Percentiles rank a stretch among this genome's conserved stretches.
These are phyloP conservation scores for Pseudogymnoascus pannorum DNA, from an alignment of 2,329 filamentous ascomycete genomes.

Conservation along the genomic window DNA sequence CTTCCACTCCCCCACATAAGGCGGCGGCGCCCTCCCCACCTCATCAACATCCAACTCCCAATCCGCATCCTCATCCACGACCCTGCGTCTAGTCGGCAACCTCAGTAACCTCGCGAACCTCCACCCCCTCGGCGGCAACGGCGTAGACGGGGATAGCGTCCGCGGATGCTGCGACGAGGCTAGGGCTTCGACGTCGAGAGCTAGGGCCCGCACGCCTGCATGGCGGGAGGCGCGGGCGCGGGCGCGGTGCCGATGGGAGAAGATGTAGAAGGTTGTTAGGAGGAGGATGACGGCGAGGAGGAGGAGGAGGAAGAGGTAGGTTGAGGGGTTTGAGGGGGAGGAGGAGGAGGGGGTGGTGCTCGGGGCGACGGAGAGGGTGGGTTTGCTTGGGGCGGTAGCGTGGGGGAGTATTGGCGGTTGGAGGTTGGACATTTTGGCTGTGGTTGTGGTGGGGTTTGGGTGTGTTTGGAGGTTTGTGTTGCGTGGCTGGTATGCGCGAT, in stretches of 20 bases:
- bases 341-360: neutral
- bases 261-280: neutral
- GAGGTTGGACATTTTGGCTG: neutral
- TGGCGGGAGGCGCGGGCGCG: neutral
- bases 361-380: neutral
- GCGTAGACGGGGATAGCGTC: neutral
- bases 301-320: neutral
- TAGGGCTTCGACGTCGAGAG: neutral
- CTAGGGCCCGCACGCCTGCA: neutral
- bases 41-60: conserved; percentile 9
- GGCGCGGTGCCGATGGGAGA: neutral
- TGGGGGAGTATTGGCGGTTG: neutral
- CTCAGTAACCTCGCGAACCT: neutral
- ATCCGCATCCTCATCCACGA: neutral
- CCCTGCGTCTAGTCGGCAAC: neutral
- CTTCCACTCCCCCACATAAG: neutral
- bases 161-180: neutral
- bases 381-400: neutral
- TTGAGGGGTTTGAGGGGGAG: neutral
- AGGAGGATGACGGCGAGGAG: neutral
- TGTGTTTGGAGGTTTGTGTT: neutral
- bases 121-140: neutral
- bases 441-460: neutral
- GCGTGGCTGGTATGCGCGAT: neutral
- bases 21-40: neutral